phyloP scores from a whole-genome alignment of 352 stramenopile genomes.

The Phytophthora pisi region DNA sequence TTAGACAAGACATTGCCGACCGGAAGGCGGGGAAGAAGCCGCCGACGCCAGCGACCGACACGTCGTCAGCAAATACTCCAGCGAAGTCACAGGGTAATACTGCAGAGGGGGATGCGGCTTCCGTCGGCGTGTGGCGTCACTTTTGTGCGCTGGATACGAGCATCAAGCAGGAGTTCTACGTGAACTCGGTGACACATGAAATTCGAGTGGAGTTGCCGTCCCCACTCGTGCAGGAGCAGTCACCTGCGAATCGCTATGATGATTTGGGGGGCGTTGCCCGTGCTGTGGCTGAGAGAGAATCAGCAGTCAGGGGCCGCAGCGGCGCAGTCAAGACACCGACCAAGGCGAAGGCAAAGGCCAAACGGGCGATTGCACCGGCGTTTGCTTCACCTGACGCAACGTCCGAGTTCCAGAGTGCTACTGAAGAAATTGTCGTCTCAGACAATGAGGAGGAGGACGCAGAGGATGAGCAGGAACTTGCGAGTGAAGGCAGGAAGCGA shows the following conservation, averaged over 20 bases:
- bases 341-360: slow-evolving; percentile 33
- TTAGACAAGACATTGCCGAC: slow-evolving; percentile 71
- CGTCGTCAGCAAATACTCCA: slow-evolving; percentile 20
- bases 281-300: slow-evolving; percentile 32
- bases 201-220: slow-evolving; percentile 69
- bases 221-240: slow-evolving; percentile 57
- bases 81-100: slow-evolving; percentile 19
- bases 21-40: slow-evolving; percentile 51
- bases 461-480: slow-evolving; percentile 19
- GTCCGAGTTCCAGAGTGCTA: slow-evolving; percentile 39
- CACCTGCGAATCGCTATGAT: slow-evolving; percentile 59
- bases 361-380: slow-evolving; percentile 43
- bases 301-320: not conserved
- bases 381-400: slow-evolving; percentile 54
- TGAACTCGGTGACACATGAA: slow-evolving; percentile 76
- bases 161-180: slow-evolving; percentile 74
- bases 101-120: slow-evolving; percentile 18
- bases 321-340: slow-evolving; percentile 14
- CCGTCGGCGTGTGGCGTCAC: slow-evolving; percentile 70
- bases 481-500: slow-evolving; percentile 11
- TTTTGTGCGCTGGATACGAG: slow-evolving; percentile 61
- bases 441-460: slow-evolving; percentile 33
- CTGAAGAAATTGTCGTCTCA: slow-evolving; percentile 42
- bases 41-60: slow-evolving; percentile 20
- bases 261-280: slow-evolving; percentile 33